A percentile compares a stretch with the other conserved stretches of the same genome.
phyloP scores from a whole-genome alignment of 352 stramenopile genomes.

The Phytopythium ostracodes region DNA sequence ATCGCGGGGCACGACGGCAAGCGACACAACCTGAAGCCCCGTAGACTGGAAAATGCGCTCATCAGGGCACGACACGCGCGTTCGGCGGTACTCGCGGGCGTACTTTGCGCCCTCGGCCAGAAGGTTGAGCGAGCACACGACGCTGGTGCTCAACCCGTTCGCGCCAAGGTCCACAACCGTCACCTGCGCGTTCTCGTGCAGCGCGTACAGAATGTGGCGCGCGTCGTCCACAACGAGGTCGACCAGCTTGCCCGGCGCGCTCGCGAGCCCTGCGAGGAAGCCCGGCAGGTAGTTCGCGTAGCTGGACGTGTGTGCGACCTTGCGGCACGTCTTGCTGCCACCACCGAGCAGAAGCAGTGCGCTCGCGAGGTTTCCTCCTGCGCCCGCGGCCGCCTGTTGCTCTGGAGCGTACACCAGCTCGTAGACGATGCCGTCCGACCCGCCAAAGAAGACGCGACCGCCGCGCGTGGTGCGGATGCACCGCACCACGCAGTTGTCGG shows the following conservation, averaged over 20 bases:
- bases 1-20: constrained; percentile 55
- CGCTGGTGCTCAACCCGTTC: constrained; percentile 47
- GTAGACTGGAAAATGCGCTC: constrained; percentile 71
- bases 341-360: constrained; percentile 30
- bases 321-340: constrained; percentile 82
- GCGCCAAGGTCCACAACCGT: constrained; percentile 70
- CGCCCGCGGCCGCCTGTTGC: constrained; percentile 26
- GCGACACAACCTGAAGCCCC: constrained; percentile 65
- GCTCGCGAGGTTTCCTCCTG: constrained; percentile 11
- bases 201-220: constrained; percentile 89
- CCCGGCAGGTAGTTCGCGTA: constrained; percentile 74
- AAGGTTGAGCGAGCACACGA: constrained; percentile 68
- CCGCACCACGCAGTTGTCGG: constrained; percentile 92
- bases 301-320: constrained; percentile 90
- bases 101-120: constrained; percentile 73
- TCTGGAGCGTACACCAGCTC: constrained; percentile 83
- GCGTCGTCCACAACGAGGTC: constrained; percentile 88
- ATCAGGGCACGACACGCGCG: constrained; percentile 77
- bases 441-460: constrained; percentile 95
- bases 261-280: constrained; percentile 74
- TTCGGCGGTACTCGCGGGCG: constrained; percentile 77
- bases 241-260: constrained; percentile 78
- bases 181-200: constrained; percentile 80
- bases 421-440: constrained; percentile 94
- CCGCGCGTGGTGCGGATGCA: constrained; percentile 81